Percentiles rank a stretch among this genome's conserved stretches.
Conservation (phyloP, 1,139 yeast species). For the Scheffersomyces insectosa region DNA sequence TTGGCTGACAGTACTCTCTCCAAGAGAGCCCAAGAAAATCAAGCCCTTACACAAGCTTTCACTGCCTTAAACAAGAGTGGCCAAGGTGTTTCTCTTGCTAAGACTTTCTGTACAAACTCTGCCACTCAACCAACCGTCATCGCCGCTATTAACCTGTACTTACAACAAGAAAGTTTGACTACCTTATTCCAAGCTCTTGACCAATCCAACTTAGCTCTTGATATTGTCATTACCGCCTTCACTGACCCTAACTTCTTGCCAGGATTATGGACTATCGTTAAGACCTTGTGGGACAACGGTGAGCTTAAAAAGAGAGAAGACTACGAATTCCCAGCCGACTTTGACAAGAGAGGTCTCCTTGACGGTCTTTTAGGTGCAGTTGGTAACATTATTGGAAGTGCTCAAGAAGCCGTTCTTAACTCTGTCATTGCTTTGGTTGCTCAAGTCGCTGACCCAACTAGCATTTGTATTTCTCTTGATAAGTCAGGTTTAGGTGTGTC, state of each 20-base stretch:
- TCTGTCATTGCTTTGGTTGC: constrained; percentile 15
- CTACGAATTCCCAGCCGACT: background rate
- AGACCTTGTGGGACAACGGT: constrained; percentile 17
- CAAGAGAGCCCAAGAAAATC: constrained; percentile 13
- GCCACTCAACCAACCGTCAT: constrained; percentile 24
- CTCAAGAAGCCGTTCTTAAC: constrained; percentile 7
- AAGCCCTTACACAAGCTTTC: constrained; percentile 27
- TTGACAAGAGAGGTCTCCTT: constrained; percentile 6
- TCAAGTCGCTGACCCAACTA: constrained; percentile 18
- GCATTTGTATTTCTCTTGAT: constrained; percentile 24
- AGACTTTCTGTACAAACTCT: constrained; percentile 21
- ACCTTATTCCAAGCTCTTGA: constrained; percentile 24
- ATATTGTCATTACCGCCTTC: constrained; percentile 26
- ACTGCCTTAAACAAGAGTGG: constrained; percentile 29
- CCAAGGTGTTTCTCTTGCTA: constrained; percentile 23
- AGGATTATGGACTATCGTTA: constrained; percentile 20
- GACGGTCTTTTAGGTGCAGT: constrained; percentile 3
- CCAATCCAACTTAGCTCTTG: constrained; percentile 28
- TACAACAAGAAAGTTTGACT: constrained; percentile 22
- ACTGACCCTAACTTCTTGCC: constrained; percentile 22
- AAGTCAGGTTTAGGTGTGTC: constrained; percentile 33
- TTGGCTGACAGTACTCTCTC: background rate
- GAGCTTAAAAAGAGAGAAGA: constrained; percentile 9
- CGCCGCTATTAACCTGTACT: constrained; percentile 22
- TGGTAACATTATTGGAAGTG: constrained; percentile 4